Base-by-base conservation (phyloP, 768 basidiomycete genomes). In the Chlorophyllum brunneum region DNA sequence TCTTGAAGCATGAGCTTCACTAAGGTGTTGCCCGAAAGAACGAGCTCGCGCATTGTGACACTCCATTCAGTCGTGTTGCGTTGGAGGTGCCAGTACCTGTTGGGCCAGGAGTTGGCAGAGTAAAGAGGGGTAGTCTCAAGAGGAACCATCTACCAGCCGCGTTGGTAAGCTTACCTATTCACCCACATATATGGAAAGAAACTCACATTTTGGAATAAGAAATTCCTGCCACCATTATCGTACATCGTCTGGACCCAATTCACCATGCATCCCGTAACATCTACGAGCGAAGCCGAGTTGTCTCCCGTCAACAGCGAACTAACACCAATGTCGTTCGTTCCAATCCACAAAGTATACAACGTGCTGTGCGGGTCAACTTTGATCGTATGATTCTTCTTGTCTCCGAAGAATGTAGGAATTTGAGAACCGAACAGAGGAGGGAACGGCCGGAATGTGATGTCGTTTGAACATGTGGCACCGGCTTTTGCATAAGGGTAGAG, bases 381-480 rank as follows among this genome's bases (percentile, higher is more conserved):
- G 18, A 81, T 59, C 1, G 75, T 68, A 4, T 73, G 71, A 54
- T 78, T 76, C 10, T 62, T 56, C 15, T 59, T 66, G 43, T 76
- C 72, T 5, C 67, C 59, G 43, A 83, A 69, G 64, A 77, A 84
- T 0, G 68, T 48, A 0, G 83, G 83, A 6, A 86, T 70, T 60
- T 84, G 76, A 61, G 71, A 73, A 59, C 80, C 80, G 56, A 81
- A 78, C 33, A 86, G 62, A 0, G 81, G 71, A 0, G 83, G 83
- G 64, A 77, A 83, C 0, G 80, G 77, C 3, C 80, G 69, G 61
- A 69, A 70, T 3, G 83, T 85, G 55, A 85, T 63, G 31, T 76
- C 71, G 61, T 86, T 85, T 3, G 81, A 83, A 62, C 85, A 88
- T 0, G 81, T 80, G 9, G 82, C 85, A 0, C 85, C 85, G 1